Evolutionary conservation across 2,329 filamentous ascomycete species (phyloP).

Genomic region (Hortaea sp.): DNA sequence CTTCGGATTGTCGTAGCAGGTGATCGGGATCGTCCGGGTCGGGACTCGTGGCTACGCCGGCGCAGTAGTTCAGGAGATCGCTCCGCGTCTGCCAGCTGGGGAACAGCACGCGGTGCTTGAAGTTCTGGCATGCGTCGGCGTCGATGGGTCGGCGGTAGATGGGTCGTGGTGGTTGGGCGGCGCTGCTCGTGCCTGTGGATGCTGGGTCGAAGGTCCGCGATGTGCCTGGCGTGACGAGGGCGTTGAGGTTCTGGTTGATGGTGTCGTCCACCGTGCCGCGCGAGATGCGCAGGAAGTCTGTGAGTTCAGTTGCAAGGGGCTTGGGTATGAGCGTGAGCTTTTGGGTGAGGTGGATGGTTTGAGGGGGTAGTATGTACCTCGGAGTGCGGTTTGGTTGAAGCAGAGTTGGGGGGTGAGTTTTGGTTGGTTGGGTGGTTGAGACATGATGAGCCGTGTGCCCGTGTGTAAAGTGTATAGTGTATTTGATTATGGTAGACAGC

Average conservation of each 20-base stretch:
- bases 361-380: constrained; percentile 28
- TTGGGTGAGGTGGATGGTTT: not conserved
- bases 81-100: constrained; percentile 78
- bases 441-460: constrained; percentile 24
- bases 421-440: constrained; percentile 31
- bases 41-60: constrained; percentile 73
- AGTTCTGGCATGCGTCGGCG: constrained; percentile 52
- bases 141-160: constrained; percentile 46
- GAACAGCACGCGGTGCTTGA: constrained; percentile 72
- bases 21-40: constrained; percentile 80
- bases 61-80: constrained; percentile 81
- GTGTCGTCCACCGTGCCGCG: constrained; percentile 81
- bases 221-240: constrained; percentile 64
- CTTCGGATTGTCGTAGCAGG: constrained; percentile 58
- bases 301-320: constrained; percentile 6
- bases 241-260: constrained; percentile 87
- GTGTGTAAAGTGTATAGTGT: too few species aligned
- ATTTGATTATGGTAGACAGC: too few species aligned
- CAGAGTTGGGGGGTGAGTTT: constrained; percentile 40
- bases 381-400: constrained; percentile 41
- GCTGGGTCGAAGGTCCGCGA: constrained; percentile 62
- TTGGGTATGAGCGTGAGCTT: constrained; percentile 23
- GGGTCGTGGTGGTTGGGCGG: constrained; percentile 47
- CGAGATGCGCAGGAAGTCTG: constrained; percentile 86
- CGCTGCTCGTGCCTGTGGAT: constrained; percentile 45